Evolutionary conservation across 441 rosid species (phyloP).

Genomic region (Corymbia citriodora): DNA sequence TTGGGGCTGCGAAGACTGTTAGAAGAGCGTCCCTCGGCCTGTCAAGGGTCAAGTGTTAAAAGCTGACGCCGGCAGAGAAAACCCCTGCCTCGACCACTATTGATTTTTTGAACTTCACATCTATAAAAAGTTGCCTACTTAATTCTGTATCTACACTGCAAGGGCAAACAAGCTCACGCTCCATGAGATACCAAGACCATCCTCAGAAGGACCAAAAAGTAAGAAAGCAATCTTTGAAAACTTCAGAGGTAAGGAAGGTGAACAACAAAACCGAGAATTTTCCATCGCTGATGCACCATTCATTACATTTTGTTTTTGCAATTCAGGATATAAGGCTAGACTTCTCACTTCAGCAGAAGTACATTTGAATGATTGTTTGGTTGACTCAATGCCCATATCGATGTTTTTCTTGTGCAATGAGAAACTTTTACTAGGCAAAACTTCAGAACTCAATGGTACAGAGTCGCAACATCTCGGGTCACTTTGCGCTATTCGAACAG

Average conservation of each 20-base stretch:
- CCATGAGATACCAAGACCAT: neutral
- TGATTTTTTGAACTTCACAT: neutral
- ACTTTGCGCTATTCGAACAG: neutral
- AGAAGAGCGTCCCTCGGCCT: neutral
- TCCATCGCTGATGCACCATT: neutral
- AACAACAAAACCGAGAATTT: neutral
- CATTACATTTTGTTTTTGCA: neutral
- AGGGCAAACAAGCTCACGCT: neutral
- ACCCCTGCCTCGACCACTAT: neutral
- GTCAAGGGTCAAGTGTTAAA: neutral
- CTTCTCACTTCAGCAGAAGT: neutral
- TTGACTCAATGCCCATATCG: neutral
- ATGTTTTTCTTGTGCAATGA: neutral
- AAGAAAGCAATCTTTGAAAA: neutral
- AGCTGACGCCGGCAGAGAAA: neutral
- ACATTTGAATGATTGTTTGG: neutral
- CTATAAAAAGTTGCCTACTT: neutral
- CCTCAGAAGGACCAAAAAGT: neutral
- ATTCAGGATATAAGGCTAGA: neutral
- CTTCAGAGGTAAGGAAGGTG: neutral
- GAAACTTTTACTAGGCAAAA: neutral
- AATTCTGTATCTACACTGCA: accelerated
- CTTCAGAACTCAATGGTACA: neutral
- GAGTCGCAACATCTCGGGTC: neutral
- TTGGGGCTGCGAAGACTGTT: neutral